Base-by-base conservation (phyloP, 345 rosid species). In the Euphorbia pulcherrima region DNA sequence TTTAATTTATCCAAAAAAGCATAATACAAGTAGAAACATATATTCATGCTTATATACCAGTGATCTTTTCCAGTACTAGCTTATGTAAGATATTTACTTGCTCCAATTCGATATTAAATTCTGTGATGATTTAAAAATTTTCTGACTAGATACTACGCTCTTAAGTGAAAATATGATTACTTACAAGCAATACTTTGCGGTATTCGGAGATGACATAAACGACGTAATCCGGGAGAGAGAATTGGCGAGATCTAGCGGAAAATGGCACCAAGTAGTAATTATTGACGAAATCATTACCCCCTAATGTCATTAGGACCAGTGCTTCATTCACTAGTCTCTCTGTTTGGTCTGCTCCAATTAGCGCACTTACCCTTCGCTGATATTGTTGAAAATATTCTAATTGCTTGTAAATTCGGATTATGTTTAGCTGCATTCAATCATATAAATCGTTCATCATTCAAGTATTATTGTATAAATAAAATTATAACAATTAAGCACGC, bases 241-340 rank as follows among this genome's bases (percentile, higher is more conserved):
- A 86, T 54, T 90, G 97, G 65, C 90, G 92, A n/a, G 92, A 88
- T 69, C 97, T 80, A 24, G 87, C 82, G 1, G 94, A 90, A 74
- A 76, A 85, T 26, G 97, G 97, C 70, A 90, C 82, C 82, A 90
- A 72, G 75, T 78, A 88, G 73, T 90, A 90, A 81, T 90, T 90
- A 74, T 90, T 90, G 35, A 90, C 92, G 14, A 90, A 90, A 69
- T 86, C 97, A 61, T 90, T 90, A 62, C 92, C 97, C 0, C 94
- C 97, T 23, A 90, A 81, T 0, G 93, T 86, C 68, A 86, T 81
- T 48, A 90, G 78, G 24, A 85, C 84, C 21, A 90, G 79, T n/a
- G 85, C 83, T 59, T 72, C 47, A 30, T 72, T 83, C 35, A 88
- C 88, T 29, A 88, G 81, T 64, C 69, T 77, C 59, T 76, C 74